Conservation (phyloP, 805 yeast species). For the Debaryomyces castellii region DNA sequence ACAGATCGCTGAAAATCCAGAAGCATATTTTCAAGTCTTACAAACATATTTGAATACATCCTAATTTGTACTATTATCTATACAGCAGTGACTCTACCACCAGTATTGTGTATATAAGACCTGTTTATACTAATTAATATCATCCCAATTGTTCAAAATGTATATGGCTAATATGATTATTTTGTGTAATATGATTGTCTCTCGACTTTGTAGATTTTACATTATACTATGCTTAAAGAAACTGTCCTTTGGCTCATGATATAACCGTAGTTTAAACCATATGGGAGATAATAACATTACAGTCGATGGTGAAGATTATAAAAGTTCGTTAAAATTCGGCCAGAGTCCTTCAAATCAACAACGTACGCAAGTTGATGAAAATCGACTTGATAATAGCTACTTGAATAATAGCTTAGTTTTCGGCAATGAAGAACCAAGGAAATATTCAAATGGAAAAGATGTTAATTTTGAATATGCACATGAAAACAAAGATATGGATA, state of each 20-base stretch:
- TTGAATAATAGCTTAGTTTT: slow-evolving; percentile 31
- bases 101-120: neutral
- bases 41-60: slow-evolving; percentile 4
- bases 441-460: neutral
- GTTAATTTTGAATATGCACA: neutral
- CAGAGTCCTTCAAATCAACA: neutral
- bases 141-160: neutral
- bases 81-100: neutral
- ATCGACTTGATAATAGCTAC: slow-evolving; percentile 1
- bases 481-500: neutral
- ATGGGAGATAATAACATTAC: slow-evolving; percentile 1
- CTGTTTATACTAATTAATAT: neutral
- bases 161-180: neutral
- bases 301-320: slow-evolving; percentile 1
- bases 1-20: slow-evolving; percentile 7
- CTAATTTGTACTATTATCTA: neutral
- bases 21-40: slow-evolving; percentile 5
- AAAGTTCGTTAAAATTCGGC: neutral
- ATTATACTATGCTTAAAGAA: neutral
- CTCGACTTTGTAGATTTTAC: neutral
- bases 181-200: neutral
- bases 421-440: slow-evolving; percentile 18
- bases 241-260: neutral
- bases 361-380: neutral
- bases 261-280: neutral